A percentile compares a stretch with the other conserved stretches of the same genome.
These are phyloP conservation scores for Plasmopara muralis DNA, from an alignment of 352 stramenopile species.

Conservation along the genomic window DNA sequence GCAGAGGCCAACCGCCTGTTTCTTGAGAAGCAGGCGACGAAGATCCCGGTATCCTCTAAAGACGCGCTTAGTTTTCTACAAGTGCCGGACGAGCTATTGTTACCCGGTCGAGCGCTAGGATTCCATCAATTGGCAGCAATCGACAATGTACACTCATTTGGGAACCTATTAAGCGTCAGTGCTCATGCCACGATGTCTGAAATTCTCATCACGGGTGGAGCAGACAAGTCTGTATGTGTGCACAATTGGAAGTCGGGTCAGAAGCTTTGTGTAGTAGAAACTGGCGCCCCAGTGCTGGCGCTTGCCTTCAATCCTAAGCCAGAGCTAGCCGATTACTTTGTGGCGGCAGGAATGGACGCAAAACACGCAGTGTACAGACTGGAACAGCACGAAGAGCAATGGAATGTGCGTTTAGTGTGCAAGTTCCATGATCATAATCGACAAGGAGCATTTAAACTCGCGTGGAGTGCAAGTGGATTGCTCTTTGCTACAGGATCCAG, in stretches of 20 bases:
- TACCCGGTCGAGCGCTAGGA: constrained; percentile 34
- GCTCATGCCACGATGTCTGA: constrained; percentile 26
- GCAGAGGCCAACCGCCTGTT: constrained; percentile 67
- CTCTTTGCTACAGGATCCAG: constrained; percentile 69
- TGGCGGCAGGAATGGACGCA: constrained; percentile 68
- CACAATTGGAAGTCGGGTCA: constrained; percentile 53
- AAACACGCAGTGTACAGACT: constrained; percentile 55
- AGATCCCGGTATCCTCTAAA: not conserved
- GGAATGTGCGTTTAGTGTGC: constrained; percentile 33
- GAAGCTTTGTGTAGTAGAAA: constrained; percentile 34
- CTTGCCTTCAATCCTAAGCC: constrained; percentile 52
- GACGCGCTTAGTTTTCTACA: constrained; percentile 22
- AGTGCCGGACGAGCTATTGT: constrained; percentile 66
- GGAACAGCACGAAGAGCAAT: constrained; percentile 22
- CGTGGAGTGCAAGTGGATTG: constrained; percentile 45
- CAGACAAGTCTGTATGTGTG: constrained; percentile 65
- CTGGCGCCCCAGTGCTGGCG: constrained; percentile 45
- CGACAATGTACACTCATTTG: constrained; percentile 50
- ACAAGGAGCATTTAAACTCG: constrained; percentile 56
- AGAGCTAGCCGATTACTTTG: constrained; percentile 41
- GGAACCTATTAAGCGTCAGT: constrained; percentile 65
- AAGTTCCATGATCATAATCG: constrained; percentile 69
- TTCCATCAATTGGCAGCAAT: constrained; percentile 26
- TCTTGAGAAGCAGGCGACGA: constrained; percentile 38
- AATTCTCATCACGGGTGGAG: constrained; percentile 56